Evolutionary conservation across 345 rosid genomes (phyloP).

Genomic region (Lenwebbia sp.): DNA sequence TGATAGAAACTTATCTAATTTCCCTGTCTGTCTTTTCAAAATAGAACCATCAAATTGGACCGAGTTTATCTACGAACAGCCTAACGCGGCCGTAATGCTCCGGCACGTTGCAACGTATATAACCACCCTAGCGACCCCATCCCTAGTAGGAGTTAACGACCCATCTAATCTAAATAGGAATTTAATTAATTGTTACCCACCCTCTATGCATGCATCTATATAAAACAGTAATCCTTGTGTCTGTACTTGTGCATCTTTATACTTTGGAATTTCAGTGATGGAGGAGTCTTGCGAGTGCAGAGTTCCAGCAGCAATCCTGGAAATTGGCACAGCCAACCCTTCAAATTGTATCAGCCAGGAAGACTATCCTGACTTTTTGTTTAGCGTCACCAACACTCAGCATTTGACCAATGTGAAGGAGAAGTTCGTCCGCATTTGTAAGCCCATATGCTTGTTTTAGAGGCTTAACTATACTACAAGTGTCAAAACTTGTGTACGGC

Average conservation of each 20-base stretch:
- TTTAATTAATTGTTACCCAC: neutral
- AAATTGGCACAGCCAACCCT: neutral
- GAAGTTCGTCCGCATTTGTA: neutral
- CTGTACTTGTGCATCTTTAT: neutral
- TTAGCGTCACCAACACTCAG: neutral
- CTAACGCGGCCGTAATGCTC: neutral
- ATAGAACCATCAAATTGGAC: neutral
- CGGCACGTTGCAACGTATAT: neutral
- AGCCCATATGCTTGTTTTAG: neutral
- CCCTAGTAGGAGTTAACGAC: neutral
- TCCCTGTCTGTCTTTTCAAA: neutral
- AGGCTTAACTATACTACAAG: too few species aligned
- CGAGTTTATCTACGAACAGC: neutral
- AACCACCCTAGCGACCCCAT: neutral
- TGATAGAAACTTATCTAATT: neutral
- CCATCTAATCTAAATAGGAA: neutral
- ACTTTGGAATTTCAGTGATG: neutral
- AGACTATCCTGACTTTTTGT: neutral
- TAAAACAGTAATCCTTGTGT: neutral
- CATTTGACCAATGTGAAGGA: neutral
- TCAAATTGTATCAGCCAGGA: neutral
- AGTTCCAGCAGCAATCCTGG: neutral
- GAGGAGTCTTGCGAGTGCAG: neutral
- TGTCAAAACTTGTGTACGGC: too few species aligned
- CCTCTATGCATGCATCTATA: neutral